Conservation (phyloP, 1,284 basidiomycete genomes). For the Ceratobasidium sp. region DNA sequence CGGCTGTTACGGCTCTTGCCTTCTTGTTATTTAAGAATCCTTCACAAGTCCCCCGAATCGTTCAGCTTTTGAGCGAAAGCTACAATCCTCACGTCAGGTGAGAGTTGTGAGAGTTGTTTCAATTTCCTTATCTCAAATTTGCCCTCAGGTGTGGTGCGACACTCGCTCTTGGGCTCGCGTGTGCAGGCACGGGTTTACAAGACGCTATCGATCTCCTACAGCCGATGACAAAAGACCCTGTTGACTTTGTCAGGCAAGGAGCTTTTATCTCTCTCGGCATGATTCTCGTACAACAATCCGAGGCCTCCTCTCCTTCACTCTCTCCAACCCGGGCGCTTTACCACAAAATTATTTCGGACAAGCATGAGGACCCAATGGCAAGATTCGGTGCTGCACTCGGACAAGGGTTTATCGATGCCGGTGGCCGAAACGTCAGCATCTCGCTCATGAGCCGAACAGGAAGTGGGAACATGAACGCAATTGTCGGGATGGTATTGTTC, state of each 20-base stretch:
- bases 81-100: constrained; percentile 95
- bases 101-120: neutral
- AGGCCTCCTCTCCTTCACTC: constrained; percentile 83
- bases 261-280: constrained; percentile 94
- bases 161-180: constrained; percentile 92
- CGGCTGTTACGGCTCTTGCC: constrained; percentile 92
- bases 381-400: constrained; percentile 94
- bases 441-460: constrained; percentile 90
- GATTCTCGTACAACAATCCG: constrained; percentile 95
- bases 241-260: constrained; percentile 98
- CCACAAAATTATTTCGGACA: constrained; percentile 87
- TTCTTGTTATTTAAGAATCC: constrained; percentile 97
- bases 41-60: constrained; percentile 90
- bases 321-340: constrained; percentile 82
- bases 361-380: constrained; percentile 97
- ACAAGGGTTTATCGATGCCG: constrained; percentile 95
- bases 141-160: constrained; percentile 84
- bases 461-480: constrained; percentile 87
- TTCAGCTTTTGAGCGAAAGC: constrained; percentile 93
- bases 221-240: constrained; percentile 95
- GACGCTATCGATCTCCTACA: constrained; percentile 94
- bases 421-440: constrained; percentile 93
- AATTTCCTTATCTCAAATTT: neutral
- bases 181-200: constrained; percentile 87
- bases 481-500: constrained; percentile 95